Base-by-base conservation (phyloP, 129 eudicot genomes). In the Escallonia rubra region DNA sequence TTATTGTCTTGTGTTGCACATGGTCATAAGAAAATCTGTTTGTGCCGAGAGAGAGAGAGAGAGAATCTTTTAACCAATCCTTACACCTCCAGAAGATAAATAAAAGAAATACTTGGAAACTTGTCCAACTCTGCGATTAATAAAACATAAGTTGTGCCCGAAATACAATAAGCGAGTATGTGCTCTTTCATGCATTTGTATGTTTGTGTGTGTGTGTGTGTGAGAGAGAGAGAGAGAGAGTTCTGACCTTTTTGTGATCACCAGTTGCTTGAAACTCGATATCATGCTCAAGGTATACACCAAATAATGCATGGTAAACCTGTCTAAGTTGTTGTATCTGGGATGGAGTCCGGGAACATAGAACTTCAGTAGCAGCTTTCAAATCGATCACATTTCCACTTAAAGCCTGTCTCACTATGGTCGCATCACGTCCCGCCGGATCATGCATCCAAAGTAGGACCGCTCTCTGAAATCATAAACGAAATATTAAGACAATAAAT, bases 351-450 rank as follows among this genome's bases (percentile, higher is more conserved):
- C 96, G 78, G 65, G 92, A 85, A 65, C 97, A 90, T 67, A 90
- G 70, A 13, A 91, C 92, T 85, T 91, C 97, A 12, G 92, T 87
- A 10, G 92, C 97, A 71, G 80, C 84, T 85, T 56, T 85, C 7
- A 85, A 68, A 78, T 85, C 78, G 15, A 84, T 65, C n/a, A 38
- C 56, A 0, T 73, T 73, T 13, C 79, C 75, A 23, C 77, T 58
- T 71, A 85, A 74, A 47, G 88, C 83, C n/a, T 80, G 76, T 44
- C 79, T 64, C 55, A 90, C 66, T 63, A 87, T 66, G 10, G 78
- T 74, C 57, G 97, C 97, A 79, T 90, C 97, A 15, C 92, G 75
- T 60, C 72, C 59, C 10, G 88, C 96, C 41, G 96, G 97, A 77
- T 87, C 92, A 65, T 81, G 81, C 92, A 90, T 65, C 97, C 96